Percentiles rank a stretch among this genome's conserved stretches.
phyloP scores from a whole-genome alignment of 2,329 filamentous ascomycete genomes.

The Sphaerulina populicola region DNA sequence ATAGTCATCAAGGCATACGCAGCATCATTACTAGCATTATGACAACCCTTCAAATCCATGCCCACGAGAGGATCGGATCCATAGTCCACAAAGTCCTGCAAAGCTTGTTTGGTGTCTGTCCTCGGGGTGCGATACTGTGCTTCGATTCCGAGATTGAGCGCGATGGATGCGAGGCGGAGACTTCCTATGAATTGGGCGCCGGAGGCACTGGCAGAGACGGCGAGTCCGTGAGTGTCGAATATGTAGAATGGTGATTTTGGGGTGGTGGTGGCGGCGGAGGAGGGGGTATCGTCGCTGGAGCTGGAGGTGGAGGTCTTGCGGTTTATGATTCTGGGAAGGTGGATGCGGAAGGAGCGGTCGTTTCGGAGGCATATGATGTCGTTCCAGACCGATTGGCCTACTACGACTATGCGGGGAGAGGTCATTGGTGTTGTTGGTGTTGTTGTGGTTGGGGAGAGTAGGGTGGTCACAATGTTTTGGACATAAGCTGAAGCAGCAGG shows the following conservation, averaged over 20 bases:
- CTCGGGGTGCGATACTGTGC: not conserved
- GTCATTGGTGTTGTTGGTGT: not conserved
- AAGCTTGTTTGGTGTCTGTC: not conserved
- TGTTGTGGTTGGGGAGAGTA: not conserved
- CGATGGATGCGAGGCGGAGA: slow-evolving; percentile 1
- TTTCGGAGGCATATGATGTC: not conserved
- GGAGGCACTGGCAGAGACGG: not conserved
- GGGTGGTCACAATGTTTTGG: too few relatives aligned
- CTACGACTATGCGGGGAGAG: not conserved
- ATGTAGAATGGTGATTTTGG: not conserved
- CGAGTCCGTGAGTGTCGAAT: slow-evolving; percentile 4
- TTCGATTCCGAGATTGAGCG: slow-evolving; percentile 5
- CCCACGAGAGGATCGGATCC: not conserved
- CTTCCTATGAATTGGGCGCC: not conserved
- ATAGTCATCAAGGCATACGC: slow-evolving; percentile 10
- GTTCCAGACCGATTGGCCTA: slow-evolving; percentile 2
- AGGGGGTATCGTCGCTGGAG: not conserved
- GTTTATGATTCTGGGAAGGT: not conserved
- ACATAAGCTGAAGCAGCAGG: not conserved
- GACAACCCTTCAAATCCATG: not conserved
- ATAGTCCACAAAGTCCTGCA: not conserved
- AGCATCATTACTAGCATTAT: slow-evolving; percentile 13
- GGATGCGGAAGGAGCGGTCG: not conserved
- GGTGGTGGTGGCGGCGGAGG: not conserved
- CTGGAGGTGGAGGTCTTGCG: too few relatives aligned